Evolutionary conservation across 495 filamentous ascomycete species (phyloP), one percentile per base, ranked within the genome.

Genomic region (Emericellopsis terricola): DNA sequence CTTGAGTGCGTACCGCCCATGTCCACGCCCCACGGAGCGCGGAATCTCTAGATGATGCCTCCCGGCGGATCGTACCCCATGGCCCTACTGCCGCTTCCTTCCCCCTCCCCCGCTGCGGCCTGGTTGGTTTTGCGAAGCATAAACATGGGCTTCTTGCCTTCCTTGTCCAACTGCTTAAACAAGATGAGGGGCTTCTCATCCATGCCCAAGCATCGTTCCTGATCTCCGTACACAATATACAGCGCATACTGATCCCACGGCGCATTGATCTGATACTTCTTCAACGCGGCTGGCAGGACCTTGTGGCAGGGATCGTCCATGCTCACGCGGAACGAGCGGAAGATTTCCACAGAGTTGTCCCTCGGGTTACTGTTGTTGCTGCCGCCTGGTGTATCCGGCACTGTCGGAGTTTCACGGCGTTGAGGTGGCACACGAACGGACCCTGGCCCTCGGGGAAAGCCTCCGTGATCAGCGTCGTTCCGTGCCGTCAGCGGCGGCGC

Each of bases 231-330:
- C 1, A 97, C 89, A 40, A 96, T 96, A 49, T 96, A 97, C 18
- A 97, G 65, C 1, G 89, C 87, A 43, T 97, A 97, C 45, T 93
- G 79, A 43, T 86, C 82, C 79, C 85, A 94, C 34, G 93, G 87
- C 15, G 81, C 83, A 38, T 89, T 81, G 65, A 97, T 97, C 51
- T 94, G 89, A 62, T 97, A 97, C 49, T 93, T 92, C 51, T 87
- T 87, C 15, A 97, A 65, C 8, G 89, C 89, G 17, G 91, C 89
- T 1, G 89, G 89, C 7, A 97, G 71, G 20, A 97, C 89, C 48
- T 93, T 94, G 57, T 94, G 75, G 60, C 89, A 97, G 1, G 89
- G 89, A 44, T 96, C 89, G 39, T 97, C 89, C 75, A 94, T 86
- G 42, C 78, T 84, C 40, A 97, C 89, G 18, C 89, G 74, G 64